Conservation (phyloP, 2,329 filamentous ascomycete genomes). For the Dothidotthia symphoricarpi region DNA sequence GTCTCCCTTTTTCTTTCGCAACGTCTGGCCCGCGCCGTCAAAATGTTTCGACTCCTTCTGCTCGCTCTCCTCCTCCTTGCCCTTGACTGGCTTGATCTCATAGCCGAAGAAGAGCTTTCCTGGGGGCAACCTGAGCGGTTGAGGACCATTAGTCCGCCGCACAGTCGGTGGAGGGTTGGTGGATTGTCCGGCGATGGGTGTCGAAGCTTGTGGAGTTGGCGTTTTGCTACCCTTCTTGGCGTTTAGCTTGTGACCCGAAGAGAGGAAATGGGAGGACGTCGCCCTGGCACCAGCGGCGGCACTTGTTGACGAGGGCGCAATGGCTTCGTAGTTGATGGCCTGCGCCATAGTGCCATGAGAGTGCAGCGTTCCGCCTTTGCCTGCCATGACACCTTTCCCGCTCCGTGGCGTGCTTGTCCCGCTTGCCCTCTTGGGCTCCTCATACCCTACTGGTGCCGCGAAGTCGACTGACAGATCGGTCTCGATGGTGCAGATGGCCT, state of each 20-base stretch:
- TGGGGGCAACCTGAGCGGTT: constrained; percentile 77
- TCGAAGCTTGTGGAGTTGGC: constrained; percentile 57
- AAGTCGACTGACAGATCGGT: constrained; percentile 97
- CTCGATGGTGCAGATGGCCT: constrained; percentile 86
- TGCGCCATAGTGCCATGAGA: constrained; percentile 93
- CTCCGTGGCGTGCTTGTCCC: constrained; percentile 87
- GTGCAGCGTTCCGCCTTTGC: constrained; percentile 71
- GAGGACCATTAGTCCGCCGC: constrained; percentile 70
- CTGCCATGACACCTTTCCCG: constrained; percentile 60
- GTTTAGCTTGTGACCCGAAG: constrained; percentile 73
- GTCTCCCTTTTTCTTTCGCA: constrained; percentile 69
- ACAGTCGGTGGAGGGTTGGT: constrained; percentile 44
- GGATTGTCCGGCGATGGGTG: constrained; percentile 62
- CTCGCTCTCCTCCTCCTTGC: constrained; percentile 62
- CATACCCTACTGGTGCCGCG: constrained; percentile 87
- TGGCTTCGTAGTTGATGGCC: constrained; percentile 92
- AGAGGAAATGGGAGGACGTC: constrained; percentile 73
- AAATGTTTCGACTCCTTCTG: constrained; percentile 67
- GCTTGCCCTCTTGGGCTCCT: constrained; percentile 75
- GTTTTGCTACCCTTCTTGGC: constrained; percentile 78
- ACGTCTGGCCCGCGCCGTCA: constrained; percentile 78
- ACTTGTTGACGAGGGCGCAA: constrained; percentile 72
- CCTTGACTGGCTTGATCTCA: constrained; percentile 83
- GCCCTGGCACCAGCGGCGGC: constrained; percentile 62
- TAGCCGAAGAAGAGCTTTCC: constrained; percentile 98